These are phyloP conservation scores for Ciborinia camelliae DNA, from an alignment of 2,329 filamentous ascomycete species.

Conservation along the genomic window DNA sequence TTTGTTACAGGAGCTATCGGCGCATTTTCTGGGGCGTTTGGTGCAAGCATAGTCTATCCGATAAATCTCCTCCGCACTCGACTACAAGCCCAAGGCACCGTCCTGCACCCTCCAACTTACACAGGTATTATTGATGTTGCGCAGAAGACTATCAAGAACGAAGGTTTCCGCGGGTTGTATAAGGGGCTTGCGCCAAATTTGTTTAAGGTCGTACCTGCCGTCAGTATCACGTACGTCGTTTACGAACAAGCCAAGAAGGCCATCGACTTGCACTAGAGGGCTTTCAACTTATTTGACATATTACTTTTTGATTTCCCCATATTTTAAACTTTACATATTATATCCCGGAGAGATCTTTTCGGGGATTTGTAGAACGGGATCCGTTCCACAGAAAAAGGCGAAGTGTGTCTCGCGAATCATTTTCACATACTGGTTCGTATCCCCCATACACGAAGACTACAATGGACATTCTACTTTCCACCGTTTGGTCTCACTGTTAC, in stretches of 20 bases:
- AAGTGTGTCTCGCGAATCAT: not conserved
- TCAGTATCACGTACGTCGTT: constrained; percentile 92
- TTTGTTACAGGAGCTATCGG: constrained; percentile 85
- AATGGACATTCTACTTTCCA: not conserved
- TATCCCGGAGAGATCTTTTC: not conserved
- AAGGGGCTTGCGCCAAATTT: constrained; percentile 94
- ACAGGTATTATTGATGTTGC: constrained; percentile 88
- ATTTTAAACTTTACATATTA: not conserved
- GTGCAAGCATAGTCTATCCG: constrained; percentile 91
- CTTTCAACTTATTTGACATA: not conserved
- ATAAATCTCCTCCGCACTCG: constrained; percentile 89
- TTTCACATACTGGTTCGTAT: not conserved
- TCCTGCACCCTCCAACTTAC: constrained; percentile 87
- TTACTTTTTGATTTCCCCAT: not conserved
- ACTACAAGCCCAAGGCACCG: constrained; percentile 89
- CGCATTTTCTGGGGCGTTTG: constrained; percentile 85
- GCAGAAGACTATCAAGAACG: constrained; percentile 73
- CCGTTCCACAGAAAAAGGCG: not conserved
- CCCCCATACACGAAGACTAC: not conserved
- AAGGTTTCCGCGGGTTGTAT: constrained; percentile 84
- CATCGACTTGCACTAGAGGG: constrained; percentile 42
- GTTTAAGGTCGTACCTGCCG: constrained; percentile 90
- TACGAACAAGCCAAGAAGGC: constrained; percentile 86
- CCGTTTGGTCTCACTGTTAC: not conserved
- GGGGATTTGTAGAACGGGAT: not conserved